These are phyloP conservation scores for Aspergillus fructus DNA, from an alignment of 2,329 filamentous ascomycete genomes.

Conservation along the genomic window DNA sequence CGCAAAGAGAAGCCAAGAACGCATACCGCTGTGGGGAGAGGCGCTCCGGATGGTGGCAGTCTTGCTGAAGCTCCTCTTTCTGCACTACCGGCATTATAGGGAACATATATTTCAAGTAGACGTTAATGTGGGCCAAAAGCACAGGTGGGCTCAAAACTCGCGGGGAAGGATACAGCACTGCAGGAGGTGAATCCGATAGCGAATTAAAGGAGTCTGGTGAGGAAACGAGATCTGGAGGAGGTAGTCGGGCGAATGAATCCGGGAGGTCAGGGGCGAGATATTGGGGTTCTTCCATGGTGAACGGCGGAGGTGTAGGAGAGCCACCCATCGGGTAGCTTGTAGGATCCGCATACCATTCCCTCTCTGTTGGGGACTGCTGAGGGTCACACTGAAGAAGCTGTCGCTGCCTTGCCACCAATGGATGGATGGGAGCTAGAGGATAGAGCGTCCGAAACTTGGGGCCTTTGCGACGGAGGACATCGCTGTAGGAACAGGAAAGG, in stretches of 20 bases:
- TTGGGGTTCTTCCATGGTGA: constrained; percentile 24
- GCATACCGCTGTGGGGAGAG: constrained; percentile 42
- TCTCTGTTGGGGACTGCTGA: constrained; percentile 18
- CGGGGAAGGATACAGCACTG: constrained; percentile 16
- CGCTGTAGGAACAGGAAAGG: constrained; percentile 41
- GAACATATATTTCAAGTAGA: constrained; percentile 44
- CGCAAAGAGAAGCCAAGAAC: constrained; percentile 42
- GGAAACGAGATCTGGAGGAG: constrained; percentile 32
- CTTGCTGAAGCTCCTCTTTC: constrained; percentile 33
- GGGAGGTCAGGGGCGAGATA: constrained; percentile 24
- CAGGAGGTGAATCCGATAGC: constrained; percentile 26
- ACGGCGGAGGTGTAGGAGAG: constrained; percentile 28
- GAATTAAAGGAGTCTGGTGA: constrained; percentile 36
- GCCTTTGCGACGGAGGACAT: constrained; percentile 39
- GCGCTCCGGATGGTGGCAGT: constrained; percentile 54
- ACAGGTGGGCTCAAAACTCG: constrained; percentile 34
- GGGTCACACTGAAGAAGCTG: constrained; percentile 15
- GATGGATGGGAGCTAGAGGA: constrained; percentile 37
- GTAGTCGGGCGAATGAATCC: constrained; percentile 30
- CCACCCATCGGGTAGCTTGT: constrained; percentile 20
- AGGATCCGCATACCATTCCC: constrained; percentile 20
- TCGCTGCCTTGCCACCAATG: constrained; percentile 24
- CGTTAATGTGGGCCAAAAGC: constrained; percentile 40
- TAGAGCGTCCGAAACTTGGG: constrained; percentile 41
- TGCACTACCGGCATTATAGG: constrained; percentile 47